Evolutionary conservation across 1,139 yeast species (phyloP), one percentile per base, ranked within the genome.

Genomic region (Blastobotrys capitulatus): DNA sequence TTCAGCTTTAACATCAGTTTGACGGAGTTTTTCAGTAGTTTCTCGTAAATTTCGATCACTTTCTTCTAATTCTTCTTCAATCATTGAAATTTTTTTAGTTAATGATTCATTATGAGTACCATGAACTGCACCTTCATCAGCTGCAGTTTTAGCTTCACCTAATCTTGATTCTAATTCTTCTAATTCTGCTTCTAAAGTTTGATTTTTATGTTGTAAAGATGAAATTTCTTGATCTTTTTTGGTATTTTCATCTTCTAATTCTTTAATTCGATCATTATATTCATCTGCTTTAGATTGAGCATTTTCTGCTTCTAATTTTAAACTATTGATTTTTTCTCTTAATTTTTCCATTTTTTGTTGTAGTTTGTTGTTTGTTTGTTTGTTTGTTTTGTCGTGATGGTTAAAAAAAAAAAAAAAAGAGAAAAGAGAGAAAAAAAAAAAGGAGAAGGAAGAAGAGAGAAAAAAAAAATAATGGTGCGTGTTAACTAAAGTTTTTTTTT

Each of bases 221-320:
- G 88, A 89, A 69, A 92, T 88, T 70, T 87, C 95, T 76, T 94
- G 92, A 69, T 92, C 98, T 75, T 90, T 90, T 62, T 87, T 92
- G 60, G 86, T 77, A 67, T 79, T 78, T 65, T 89, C 96, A 73
- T 89, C 96, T 72, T 92, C 97, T 69, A 90, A 78, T 65, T 79
- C 85, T 78, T 90, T 92, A 74, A 86, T 82, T 69, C 83, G 83
- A 57, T 78, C 82, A 54, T 82, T 71, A 63, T 87, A 79, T 63
- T 86, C 96, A 65, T 92, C 98, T 55, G 94, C 85, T 76, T 89
- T 87, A 70, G 88, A 96, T 76, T 90, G 96, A 86, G 97, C 95
- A 64, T 85, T 76, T 76, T 94, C 99, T 59, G 96, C 90, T 69
- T 92, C 98, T 64, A 86, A 77, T 74, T 90, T 90, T 71, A 92